A percentile compares a stretch with the other conserved stretches of the same genome.
Conservation (phyloP, 805 yeast genomes). For the Zygosaccharomyces bailii region DNA sequence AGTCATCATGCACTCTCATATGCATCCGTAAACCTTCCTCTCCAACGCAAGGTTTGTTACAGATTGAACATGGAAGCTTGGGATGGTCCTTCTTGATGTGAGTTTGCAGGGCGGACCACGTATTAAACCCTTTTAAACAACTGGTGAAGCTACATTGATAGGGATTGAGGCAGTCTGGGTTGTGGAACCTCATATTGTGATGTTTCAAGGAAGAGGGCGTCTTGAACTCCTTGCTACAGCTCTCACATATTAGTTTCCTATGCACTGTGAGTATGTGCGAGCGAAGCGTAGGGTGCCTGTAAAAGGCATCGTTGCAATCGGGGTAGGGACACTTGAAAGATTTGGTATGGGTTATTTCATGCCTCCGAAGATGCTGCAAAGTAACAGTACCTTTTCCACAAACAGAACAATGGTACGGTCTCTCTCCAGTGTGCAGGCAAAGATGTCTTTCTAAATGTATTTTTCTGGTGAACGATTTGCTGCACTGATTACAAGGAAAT, state of each 20-base stretch:
- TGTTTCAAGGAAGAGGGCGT: conserved; percentile 62
- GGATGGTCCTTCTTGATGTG: conserved; percentile 76
- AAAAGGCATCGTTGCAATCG: conserved; percentile 64
- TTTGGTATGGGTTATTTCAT: conserved; percentile 73
- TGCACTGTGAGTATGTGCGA: conserved; percentile 70
- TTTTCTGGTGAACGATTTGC: conserved; percentile 62
- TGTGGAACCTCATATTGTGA: conserved; percentile 67
- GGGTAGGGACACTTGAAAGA: conserved; percentile 59
- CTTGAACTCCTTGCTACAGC: conserved; percentile 61
- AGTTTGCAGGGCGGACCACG: conserved; percentile 68
- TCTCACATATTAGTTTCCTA: conserved; percentile 50
- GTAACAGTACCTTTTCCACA: conserved; percentile 85
- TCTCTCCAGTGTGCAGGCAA: conserved; percentile 59
- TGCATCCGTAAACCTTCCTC: conserved; percentile 67
- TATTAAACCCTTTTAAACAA: conserved; percentile 57
- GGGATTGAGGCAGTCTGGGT: conserved; percentile 36
- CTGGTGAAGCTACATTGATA: conserved; percentile 62
- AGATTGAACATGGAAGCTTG: conserved; percentile 56
- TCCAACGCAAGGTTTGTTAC: conserved; percentile 74
- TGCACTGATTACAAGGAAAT: conserved; percentile 64
- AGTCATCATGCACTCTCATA: conserved; percentile 63
- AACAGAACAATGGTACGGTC: conserved; percentile 66
- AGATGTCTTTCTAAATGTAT: conserved; percentile 77
- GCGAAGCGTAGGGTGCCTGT: conserved; percentile 70
- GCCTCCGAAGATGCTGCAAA: conserved; percentile 76